These are phyloP conservation scores for Sisymbrium altissimum DNA, from an alignment of 345 rosid species.

Conservation along the genomic window DNA sequence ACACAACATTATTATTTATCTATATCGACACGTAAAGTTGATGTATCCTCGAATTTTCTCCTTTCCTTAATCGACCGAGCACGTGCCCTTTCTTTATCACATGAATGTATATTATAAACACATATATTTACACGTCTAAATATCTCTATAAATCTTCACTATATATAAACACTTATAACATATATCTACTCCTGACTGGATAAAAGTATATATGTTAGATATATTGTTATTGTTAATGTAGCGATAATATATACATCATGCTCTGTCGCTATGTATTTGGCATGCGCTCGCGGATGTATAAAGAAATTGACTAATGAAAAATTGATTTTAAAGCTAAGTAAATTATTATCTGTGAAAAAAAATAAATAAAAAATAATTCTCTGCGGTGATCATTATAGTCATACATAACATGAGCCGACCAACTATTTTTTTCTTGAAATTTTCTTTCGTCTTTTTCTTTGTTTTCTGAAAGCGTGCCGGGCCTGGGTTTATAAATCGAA, in stretches of 20 bases:
- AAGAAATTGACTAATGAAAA: neutral
- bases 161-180: neutral
- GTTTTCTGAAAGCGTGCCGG: neutral
- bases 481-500: neutral
- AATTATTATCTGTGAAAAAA: too few species aligned
- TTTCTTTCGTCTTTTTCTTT: neutral
- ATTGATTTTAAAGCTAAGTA: neutral
- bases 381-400: neutral
- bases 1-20: conserved; percentile 10
- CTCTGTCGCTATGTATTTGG: neutral
- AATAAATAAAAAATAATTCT: too few species aligned
- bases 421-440: neutral
- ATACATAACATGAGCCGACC: neutral
- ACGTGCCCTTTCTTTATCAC: conserved; percentile 34
- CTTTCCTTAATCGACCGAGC: conserved; percentile 22
- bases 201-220: neutral
- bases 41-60: conserved; percentile 8
- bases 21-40: conserved; percentile 22
- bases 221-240: neutral
- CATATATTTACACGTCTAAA: conserved; percentile 1
- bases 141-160: conserved; percentile 4
- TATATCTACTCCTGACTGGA: neutral
- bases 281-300: neutral
- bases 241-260: too few species aligned
- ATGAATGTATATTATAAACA: conserved; percentile 3